Base-by-base conservation (phyloP, 768 basidiomycete species). In the Amanita polypyramis region DNA sequence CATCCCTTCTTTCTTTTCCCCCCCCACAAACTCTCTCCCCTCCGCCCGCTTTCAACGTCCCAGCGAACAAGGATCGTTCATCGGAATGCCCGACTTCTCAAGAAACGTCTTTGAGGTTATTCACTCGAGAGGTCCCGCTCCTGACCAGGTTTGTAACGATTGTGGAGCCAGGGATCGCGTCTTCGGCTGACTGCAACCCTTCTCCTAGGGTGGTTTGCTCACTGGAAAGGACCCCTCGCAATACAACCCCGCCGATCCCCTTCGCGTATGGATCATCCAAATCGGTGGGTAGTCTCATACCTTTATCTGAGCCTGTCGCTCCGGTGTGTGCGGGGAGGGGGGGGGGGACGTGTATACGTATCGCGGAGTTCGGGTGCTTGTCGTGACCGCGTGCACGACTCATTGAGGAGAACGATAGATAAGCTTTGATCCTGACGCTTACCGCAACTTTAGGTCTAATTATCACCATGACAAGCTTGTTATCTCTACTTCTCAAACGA, bases 191-290 rank as follows among this genome's bases (percentile, higher is more conserved):
- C 6, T 8, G 10, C 14, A 2, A 17, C 20, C 9, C 8, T 39
- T 14, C 27, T 47, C 15, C 7, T 9, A 89, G 82, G 85, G 85
- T 15, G 88, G 87, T 5, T 65, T 94, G 23, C 62, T 94, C 47
- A 78, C 70, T 37, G 90, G 90, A 0, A 72, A 78, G 44, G 79
- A 93, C 56, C 91, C 90, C 0, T 70, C 80, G 0, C 62, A 65
- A 2, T 79, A 81, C 63, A 82, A 85, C 50, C 54, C 70, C 1
- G 49, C 62, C 1, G 88, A 92, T 59, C 90, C 92, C 5, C 58
- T 93, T 52, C 69, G 81, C 12, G 58, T 87, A 59, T 88, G 82
- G 82, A 82, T 85, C 49, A 74, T 88, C 41, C 84, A 88, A 77
- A 73, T 85, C 41, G 82, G 87, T 85, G 52, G 52, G 78, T 60